Evolutionary conservation across 1,284 basidiomycete genomes (phyloP), one percentile per base, ranked within the genome.

Genomic region (Papiliotrema nemorosa): DNA sequence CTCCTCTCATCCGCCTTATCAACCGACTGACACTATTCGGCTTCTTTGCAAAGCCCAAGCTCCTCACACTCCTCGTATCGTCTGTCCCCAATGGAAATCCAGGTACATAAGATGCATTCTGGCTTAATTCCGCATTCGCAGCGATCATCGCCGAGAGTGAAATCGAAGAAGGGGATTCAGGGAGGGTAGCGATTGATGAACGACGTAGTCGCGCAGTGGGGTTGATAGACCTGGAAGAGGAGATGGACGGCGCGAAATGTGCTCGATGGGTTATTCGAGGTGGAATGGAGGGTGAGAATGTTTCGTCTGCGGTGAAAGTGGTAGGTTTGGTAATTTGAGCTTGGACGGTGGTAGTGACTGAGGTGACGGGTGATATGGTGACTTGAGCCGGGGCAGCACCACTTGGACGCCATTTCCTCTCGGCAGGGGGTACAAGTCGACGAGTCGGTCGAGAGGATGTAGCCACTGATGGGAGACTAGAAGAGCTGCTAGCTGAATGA

Each of bases 11-110:
- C 55, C 88, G 79, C 57, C 90, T 78, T 55, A 94, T 93, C 22
- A 90, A 87, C 74, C 90, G 90, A 27, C 87, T 90, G 1, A 90
- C 90, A 13, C 87, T 90, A 14, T 81, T 85, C 6, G 85, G 84
- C 57, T 84, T 79, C 60, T 85, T 85, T 44, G 85, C 59, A n/a
- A 65, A 57, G 9, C 55, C 72, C 27, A 72, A 39, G 34, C 67
- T 72, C 22, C 65, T 59, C 3, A 73, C 62, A 49, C 65, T 70
- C 22, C 69, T 54, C n/a, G 70, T 65, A 50, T 76, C 73, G 38
- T 76, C 73, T 13, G 66, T 60, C 1, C 61, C 59, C 14, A 75
- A 52, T 7, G 71, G 64, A 26, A 75, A 75, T 3, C 73, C 73
- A 2, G 72, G 72, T 3, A 75, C 66, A 36, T 68, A 71, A 2